Conservation (phyloP, 148 eudicot species). For the Talinum fruticosum region DNA sequence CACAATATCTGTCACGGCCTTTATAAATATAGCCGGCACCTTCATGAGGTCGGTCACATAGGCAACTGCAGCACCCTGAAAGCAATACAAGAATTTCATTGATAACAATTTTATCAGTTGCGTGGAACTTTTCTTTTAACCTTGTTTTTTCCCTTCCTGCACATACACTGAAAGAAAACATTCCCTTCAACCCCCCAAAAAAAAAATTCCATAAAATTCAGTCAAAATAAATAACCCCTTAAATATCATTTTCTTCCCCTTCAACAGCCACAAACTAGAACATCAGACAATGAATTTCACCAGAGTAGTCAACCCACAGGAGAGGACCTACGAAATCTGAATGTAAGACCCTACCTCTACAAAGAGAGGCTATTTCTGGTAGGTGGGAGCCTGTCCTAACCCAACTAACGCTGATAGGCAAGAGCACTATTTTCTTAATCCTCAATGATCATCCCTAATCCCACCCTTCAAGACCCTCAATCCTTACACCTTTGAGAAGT, state of each 20-base stretch:
- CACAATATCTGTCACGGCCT: conserved; percentile 89
- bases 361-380: neutral
- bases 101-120: conserved; percentile 8
- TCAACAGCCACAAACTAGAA: too few species aligned
- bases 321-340: too few species aligned
- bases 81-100: conserved; percentile 10
- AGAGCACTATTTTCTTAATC: neutral
- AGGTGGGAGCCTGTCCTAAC: neutral
- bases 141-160: too few species aligned
- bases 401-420: neutral
- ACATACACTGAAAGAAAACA: too few species aligned
- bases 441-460: neutral
- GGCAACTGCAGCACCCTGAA: conserved; percentile 94
- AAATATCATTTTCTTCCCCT: too few species aligned
- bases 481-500: neutral
- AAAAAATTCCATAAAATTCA: too few species aligned
- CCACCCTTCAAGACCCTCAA: neutral
- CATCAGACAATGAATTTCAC: too few species aligned
- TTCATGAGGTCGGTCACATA: conserved; percentile 82
- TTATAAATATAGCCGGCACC: conserved; percentile 80
- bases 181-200: too few species aligned
- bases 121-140: too few species aligned
- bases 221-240: too few species aligned
- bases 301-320: too few species aligned
- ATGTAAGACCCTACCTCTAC: too few species aligned